These are phyloP conservation scores for Sarocladium kiliense DNA, from an alignment of 2,329 filamentous ascomycete species.

Conservation along the genomic window DNA sequence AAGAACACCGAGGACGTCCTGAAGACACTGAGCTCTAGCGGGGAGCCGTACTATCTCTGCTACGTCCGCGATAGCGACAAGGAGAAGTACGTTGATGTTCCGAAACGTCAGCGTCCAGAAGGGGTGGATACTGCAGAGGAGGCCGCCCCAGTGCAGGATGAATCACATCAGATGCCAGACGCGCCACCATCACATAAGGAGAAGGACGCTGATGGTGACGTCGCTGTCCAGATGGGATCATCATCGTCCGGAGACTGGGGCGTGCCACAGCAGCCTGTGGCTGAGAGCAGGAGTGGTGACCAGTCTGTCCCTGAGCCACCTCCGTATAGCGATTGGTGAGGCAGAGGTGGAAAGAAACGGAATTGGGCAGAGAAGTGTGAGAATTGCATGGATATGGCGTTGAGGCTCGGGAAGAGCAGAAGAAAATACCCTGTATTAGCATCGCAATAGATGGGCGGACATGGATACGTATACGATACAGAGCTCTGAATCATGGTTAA, in stretches of 20 bases:
- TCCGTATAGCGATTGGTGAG: slow-evolving; percentile 1
- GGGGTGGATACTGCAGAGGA: slow-evolving; percentile 5
- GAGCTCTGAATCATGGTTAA: no score
- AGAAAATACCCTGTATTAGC: not conserved
- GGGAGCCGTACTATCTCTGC: slow-evolving; percentile 78
- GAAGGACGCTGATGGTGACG: slow-evolving; percentile 3
- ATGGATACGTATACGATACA: not conserved
- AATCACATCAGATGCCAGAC: not conserved
- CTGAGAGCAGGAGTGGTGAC: not conserved
- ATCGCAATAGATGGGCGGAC: not conserved
- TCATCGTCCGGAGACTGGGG: not conserved
- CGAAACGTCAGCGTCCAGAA: slow-evolving; percentile 28
- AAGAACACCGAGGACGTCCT: slow-evolving; percentile 61
- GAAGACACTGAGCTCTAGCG: slow-evolving; percentile 57
- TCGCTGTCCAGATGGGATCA: not conserved
- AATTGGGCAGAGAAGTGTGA: no score
- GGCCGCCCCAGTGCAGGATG: slow-evolving; percentile 16
- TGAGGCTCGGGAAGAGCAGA: not conserved
- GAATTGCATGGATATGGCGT: slow-evolving; percentile 4
- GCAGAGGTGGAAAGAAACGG: not conserved
- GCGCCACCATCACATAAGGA: not conserved
- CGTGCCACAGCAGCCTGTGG: not conserved
- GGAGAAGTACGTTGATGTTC: slow-evolving; percentile 44
- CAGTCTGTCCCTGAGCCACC: not conserved
- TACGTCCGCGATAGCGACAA: slow-evolving; percentile 69